Evolutionary conservation across 768 basidiomycete genomes (phyloP), one percentile per base, ranked within the genome.

Genomic region (Psilocybe cubensis): DNA sequence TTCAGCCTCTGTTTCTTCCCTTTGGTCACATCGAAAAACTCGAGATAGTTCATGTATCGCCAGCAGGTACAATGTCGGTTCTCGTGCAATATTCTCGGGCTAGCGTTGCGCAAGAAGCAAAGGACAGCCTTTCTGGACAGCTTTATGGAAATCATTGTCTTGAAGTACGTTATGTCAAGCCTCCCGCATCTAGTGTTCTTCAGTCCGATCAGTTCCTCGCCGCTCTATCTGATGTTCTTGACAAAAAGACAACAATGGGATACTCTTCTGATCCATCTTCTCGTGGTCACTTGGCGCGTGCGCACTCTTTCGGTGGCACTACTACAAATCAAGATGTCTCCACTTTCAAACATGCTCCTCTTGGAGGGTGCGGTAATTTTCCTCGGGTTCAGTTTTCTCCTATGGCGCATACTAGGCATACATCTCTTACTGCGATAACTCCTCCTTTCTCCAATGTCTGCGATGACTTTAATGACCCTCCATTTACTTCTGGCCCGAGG

Each of bases 1-100:
- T 91, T 61, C 80, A 88, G 49, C 89, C 89, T n/a, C 76, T 92
- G 35, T 80, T 92, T 57, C 83, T 77, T 69, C 90, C 90, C 21
- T 92, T 86, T 65, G 90, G 90, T 12, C 73, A 77, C 27, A 83
- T 90, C 67, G 84, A 85, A 65, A 82, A 82, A 52, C 78, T 91
- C 52, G 81, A 83, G 60, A 78, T 87, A 11, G 71, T 78, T 28
- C 67, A 77, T n/a, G 68, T 67, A 35, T 72, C 74, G 6, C 61
- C 70, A 28, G 62, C 72, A 52, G 77, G 75, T 47, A 79, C 77
- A 35, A 75, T 82, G 31, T 81, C 85, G 24, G 87, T 80, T 52
- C 63, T 84, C 23, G 88, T 89, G n/a, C 84, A 89, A 67, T 91
- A 89, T 63, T 70, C 78, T 31, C 76, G 81, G 18, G 58, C 74